Percentiles rank a stretch among this genome's conserved stretches.
phyloP scores from a whole-genome alignment of 2,329 filamentous ascomycete genomes.

The Colletotrichum acutatum region DNA sequence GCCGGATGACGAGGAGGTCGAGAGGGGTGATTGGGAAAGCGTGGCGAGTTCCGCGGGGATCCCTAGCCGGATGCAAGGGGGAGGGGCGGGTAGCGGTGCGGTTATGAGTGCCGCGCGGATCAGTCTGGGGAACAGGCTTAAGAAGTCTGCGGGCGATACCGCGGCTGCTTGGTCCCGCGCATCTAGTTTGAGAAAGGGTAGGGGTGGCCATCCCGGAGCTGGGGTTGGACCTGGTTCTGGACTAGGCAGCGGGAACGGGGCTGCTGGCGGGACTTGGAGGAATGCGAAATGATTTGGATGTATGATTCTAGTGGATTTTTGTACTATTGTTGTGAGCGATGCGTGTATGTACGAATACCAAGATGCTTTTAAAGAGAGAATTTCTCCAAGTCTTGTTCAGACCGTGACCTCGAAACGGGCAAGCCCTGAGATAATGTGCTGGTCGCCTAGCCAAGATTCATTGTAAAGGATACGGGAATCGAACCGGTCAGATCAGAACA shows the following conservation, averaged over 20 bases:
- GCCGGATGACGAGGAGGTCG: constrained; percentile 44
- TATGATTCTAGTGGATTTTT: background rate
- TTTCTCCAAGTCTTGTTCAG: background rate
- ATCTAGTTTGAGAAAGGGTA: constrained; percentile 50
- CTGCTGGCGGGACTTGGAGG: constrained; percentile 5
- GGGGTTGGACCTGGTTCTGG: background rate
- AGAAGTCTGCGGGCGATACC: constrained; percentile 55
- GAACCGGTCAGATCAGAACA: too few species aligned
- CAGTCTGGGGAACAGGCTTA: constrained; percentile 62
- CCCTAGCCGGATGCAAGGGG: constrained; percentile 30
- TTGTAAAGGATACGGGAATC: too few species aligned
- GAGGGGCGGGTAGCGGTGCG: constrained; percentile 39
- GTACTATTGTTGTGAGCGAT: background rate
- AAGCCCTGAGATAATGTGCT: too few species aligned
- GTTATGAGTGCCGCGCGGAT: constrained; percentile 53
- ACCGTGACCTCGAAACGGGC: too few species aligned
- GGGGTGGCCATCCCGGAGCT: background rate
- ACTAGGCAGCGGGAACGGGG: background rate
- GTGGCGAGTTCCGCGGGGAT: constrained; percentile 41
- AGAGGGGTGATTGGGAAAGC: constrained; percentile 51
- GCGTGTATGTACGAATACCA: background rate
- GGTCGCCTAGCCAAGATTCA: too few species aligned
- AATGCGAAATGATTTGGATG: constrained; percentile 4
- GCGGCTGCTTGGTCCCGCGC: constrained; percentile 52
- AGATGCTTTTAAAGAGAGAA: background rate